Evolutionary conservation across 176 grass and related monocot species (phyloP).

Genomic region (Bonia amplexicaulis): DNA sequence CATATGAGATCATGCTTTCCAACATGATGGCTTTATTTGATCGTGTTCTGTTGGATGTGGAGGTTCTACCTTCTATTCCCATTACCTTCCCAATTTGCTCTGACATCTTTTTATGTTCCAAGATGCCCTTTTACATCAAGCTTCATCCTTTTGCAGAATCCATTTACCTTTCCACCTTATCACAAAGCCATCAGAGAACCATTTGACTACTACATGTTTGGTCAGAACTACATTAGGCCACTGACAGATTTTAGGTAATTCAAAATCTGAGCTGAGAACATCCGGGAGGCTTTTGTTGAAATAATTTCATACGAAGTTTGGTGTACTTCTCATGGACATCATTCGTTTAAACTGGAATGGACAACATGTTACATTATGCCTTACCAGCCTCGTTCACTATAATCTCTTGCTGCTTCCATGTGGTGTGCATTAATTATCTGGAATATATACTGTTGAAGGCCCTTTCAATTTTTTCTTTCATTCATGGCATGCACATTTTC

Average conservation of each 20-base stretch:
- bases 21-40: conserved; percentile 85
- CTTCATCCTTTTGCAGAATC: conserved; percentile 64
- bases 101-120: conserved; percentile 15
- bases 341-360: conserved; percentile 8
- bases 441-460: not conserved
- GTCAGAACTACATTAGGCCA: conserved; percentile 92
- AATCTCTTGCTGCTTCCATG: not conserved
- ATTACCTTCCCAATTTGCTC: conserved; percentile 4
- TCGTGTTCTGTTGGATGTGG: conserved; percentile 66
- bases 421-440: not conserved
- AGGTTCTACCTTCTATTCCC: conserved; percentile 45
- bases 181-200: conserved; percentile 88
- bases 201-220: conserved; percentile 96
- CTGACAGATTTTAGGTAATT: conserved; percentile 84
- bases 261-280: conserved; percentile 18
- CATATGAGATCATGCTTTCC: conserved; percentile 58
- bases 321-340: not conserved
- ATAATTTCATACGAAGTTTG: not conserved
- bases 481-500: not conserved
- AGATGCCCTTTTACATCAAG: not conserved
- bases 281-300: not conserved
- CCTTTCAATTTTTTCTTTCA: conserved; percentile 1
- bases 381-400: not conserved
- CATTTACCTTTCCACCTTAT: conserved; percentile 82
- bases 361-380: not conserved